Evolutionary conservation across 2,329 filamentous ascomycete genomes (phyloP).

Genomic region (Nemania bipapillata): DNA sequence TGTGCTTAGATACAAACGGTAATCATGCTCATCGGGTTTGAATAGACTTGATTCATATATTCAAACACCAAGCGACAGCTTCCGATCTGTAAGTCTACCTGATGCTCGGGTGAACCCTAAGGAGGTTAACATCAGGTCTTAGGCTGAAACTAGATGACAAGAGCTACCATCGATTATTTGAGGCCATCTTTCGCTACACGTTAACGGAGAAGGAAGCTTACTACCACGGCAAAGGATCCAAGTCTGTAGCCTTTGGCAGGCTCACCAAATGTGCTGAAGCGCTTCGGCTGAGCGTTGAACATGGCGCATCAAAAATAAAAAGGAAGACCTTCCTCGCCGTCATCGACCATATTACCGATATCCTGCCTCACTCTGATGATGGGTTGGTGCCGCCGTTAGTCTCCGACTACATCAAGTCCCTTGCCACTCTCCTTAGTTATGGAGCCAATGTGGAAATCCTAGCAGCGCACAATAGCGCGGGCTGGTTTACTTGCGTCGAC

Average conservation of each 20-base stretch:
- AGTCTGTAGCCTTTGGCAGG: constrained; percentile 57
- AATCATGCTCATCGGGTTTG: constrained; percentile 14
- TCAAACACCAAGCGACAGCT: constrained; percentile 46
- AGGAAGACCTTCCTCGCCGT: constrained; percentile 81
- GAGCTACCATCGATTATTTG: constrained; percentile 82
- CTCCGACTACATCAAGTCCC: constrained; percentile 80
- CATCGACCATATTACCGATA: constrained; percentile 83
- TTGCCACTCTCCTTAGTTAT: constrained; percentile 76
- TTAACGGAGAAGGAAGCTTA: constrained; percentile 74
- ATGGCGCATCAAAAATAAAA: constrained; percentile 74
- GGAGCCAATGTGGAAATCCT: constrained; percentile 84
- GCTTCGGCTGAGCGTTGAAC: constrained; percentile 76
- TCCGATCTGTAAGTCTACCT: constrained; percentile 44
- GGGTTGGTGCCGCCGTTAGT: constrained; percentile 75
- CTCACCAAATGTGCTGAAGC: constrained; percentile 76
- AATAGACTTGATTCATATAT: constrained; percentile 49
- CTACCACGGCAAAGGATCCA: constrained; percentile 62
- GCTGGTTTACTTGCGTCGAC: constrained; percentile 75
- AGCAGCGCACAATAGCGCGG: constrained; percentile 62
- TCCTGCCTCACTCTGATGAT: constrained; percentile 70
- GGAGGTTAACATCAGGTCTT: constrained; percentile 11
- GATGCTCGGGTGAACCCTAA: not conserved
- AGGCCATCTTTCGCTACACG: constrained; percentile 78
- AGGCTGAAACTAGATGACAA: constrained; percentile 71
- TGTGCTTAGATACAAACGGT: not conserved